Base-by-base conservation (phyloP, 169 alveolate genomes). In the Cryptosporidium bovis region DNA sequence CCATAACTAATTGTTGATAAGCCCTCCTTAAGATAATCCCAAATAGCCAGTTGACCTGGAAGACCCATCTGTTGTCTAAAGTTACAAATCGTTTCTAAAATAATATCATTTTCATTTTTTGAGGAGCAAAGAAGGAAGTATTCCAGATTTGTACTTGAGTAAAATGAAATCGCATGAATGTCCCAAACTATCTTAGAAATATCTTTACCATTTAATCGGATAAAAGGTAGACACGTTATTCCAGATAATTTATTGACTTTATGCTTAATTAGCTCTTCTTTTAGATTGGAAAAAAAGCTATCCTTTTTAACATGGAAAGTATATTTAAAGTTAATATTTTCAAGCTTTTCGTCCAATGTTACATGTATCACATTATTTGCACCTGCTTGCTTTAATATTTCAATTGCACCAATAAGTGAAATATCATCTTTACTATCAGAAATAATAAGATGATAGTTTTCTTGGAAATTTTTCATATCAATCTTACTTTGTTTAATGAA, bases 391-490 rank as follows among this genome's bases (percentile, higher is more conserved):
- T 40, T 77, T 40, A 77, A 31, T 44, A 77, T 10, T 8, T 77
- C 53, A 10, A 40, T 77, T 18, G 87, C 87, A 60, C 77, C 87
- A 56, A 77, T 56, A 46, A 77, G 66, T n/a, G 87, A 77, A 40
- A 77, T 48, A 29, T 77, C 87, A 40, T 77, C 87, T 4, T 20
- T 40, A 44, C 46, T 27, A 31, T 40, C 62, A 44, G 77, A 77
- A 13, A 77, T 46, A 40, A 77, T 77, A 20, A 77, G 16, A 16
- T 77, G 87, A 77, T 60, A 77, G 13, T 50, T 24, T 18, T 66
- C 36, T 53, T 53, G 64, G 29, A 20, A 53, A 6, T n/a, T 66
- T 18, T 62, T 77, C 31, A 55, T 58, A 58, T 56, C 69, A 34
- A 15, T 77, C 1, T 36, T 71, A 60, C 33, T 15, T 40, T 77